A percentile compares a stretch with the other conserved stretches of the same genome.
phyloP scores from a whole-genome alignment of 257 asterid species.

The Solanum virginianum region DNA sequence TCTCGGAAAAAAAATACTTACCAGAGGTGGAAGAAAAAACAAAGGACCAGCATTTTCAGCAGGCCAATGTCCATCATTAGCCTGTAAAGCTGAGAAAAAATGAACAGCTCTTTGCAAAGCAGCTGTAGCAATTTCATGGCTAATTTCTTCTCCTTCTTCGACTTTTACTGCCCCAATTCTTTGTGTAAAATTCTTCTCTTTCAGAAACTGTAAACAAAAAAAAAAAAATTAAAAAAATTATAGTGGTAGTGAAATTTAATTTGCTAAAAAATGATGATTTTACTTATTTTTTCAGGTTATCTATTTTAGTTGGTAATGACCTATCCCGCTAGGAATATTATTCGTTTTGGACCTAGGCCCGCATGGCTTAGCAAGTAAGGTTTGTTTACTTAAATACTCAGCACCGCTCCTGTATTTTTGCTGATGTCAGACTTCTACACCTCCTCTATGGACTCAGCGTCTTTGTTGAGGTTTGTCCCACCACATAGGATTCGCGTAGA shows the following conservation, averaged over 20 bases:
- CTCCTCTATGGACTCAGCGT: no score
- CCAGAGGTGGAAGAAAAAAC: slow-evolving; percentile 81
- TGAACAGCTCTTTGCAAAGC: slow-evolving; percentile 48
- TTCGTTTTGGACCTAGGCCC: no score
- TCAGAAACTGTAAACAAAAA: slow-evolving; percentile 32
- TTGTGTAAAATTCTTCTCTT: slow-evolving; percentile 62
- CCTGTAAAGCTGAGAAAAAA: slow-evolving; percentile 77
- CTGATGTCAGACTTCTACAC: no score
- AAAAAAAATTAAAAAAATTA: background rate
- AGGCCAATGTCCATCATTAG: slow-evolving; percentile 86
- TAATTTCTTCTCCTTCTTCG: slow-evolving; percentile 58
- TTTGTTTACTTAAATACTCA: no score
- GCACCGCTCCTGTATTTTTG: no score
- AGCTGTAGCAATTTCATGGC: slow-evolving; percentile 42
- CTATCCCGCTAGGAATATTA: no score
- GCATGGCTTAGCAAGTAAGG: no score
- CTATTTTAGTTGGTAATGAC: background rate
- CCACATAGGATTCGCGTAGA: background rate
- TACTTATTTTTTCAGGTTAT: background rate
- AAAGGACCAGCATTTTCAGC: slow-evolving; percentile 81
- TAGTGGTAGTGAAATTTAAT: background rate
- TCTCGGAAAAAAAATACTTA: background rate
- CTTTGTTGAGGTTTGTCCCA: no score
- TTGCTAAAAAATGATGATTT: background rate
- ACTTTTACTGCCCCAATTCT: slow-evolving; percentile 54